Percentiles rank a stretch among this genome's conserved stretches.
phyloP scores from a whole-genome alignment of 495 filamentous ascomycete species.

The Immersiella caudata region DNA sequence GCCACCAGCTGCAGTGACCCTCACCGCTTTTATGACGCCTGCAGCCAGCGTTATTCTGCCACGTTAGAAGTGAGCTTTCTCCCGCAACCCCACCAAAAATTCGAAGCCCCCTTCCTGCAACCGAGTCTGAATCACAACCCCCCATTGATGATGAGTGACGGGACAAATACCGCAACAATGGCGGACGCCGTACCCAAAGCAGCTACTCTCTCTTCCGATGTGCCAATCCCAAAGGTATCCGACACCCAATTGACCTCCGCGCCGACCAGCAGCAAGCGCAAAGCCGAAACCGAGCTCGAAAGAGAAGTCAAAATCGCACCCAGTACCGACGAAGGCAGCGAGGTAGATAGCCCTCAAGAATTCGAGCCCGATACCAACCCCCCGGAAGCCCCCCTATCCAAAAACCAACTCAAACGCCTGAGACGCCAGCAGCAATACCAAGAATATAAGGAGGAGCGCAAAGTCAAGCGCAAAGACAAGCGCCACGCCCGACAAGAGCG shows the following conservation, averaged over 20 bases:
- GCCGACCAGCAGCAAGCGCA: constrained; percentile 34
- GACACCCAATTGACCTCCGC: background rate
- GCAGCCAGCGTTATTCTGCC: constrained; percentile 3
- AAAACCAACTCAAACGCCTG: constrained; percentile 79
- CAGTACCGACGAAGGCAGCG: constrained; percentile 8
- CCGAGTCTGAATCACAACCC: background rate
- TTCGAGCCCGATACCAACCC: constrained; percentile 6
- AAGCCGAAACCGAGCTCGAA: constrained; percentile 35
- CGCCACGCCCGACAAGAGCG: constrained; percentile 63
- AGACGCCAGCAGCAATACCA: constrained; percentile 68
- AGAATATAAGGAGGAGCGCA: constrained; percentile 67
- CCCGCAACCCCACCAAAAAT: constrained; percentile 17
- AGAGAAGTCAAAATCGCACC: constrained; percentile 21
- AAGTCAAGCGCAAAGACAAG: constrained; percentile 72
- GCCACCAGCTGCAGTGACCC: background rate
- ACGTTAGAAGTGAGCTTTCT: background rate
- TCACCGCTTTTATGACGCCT: background rate
- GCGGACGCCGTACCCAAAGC: background rate
- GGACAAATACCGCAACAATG: background rate
- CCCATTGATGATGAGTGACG: background rate
- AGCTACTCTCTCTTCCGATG: too few relatives aligned
- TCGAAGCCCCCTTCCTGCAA: background rate
- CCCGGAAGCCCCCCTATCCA: constrained; percentile 58
- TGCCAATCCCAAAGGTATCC: background rate
- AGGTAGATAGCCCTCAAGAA: background rate